Evolutionary conservation across 2,329 filamentous ascomycete species (phyloP), one percentile per base, ranked within the genome.

Genomic region (Fusarium sp.): DNA sequence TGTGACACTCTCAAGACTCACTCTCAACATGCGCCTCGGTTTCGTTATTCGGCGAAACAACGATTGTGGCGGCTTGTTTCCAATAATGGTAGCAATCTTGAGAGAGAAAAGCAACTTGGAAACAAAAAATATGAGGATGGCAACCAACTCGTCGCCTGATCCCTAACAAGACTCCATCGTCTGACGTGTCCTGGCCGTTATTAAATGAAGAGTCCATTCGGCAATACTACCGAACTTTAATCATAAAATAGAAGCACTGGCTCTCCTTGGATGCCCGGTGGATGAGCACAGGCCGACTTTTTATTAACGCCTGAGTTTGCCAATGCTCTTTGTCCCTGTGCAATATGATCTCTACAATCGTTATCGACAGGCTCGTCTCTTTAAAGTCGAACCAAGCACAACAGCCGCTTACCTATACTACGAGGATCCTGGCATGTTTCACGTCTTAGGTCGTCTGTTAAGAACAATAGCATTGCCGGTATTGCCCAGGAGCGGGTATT

Each of bases 391-490:
- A 48, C 30, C 14, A 48, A 57, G 62, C 48, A 41, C 34, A 6
- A 39, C 34, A 58, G 34, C 32, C 35, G 54, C 48, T 57, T 14
- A 68, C 50, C 30, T 30, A n/a, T n/a, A 41, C 39, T n/a, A 64
- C 10, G 37, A 16, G 13, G 20, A 72, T 54, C 72, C 68, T 64
- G 37, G 68, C 10, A 52, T 60, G 68, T 74, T 74, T 75, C 72
- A 70, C 35, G 48, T 64, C 62, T 70, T 73, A 74, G 59, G 18
- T 52, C 52, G 25, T 20, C 30, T 56, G 37, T 62, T 75, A 70
- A 75, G 70, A 73, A 56, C 41, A 20, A 68, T 75, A 75, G 66
- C 72, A 75, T 75, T 64, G 50, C 37, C 43, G 50, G 72, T 75
- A 75, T 73, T 41, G 35, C 20, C 64, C 52, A 72, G 69, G 63